Percentiles rank a stretch among this genome's conserved stretches.
These are phyloP conservation scores for Breviolum minutum DNA, from an alignment of 73 alveolate species.

Conservation along the genomic window DNA sequence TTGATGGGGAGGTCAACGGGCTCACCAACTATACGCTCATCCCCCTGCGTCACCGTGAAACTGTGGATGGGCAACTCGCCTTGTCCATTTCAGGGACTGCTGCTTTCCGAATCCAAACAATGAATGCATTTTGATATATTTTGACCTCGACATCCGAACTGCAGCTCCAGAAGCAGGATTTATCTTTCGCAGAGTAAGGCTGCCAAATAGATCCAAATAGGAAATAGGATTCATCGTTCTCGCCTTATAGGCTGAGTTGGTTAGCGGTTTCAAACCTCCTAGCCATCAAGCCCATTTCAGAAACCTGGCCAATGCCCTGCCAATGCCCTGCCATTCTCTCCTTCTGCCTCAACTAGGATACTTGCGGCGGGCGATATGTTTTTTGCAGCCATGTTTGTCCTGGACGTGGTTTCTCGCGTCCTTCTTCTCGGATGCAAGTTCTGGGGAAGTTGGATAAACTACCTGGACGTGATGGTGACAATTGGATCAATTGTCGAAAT, in stretches of 20 bases:
- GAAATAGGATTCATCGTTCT: too few relatives aligned
- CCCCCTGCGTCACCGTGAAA: neutral
- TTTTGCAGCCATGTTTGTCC: conserved; percentile 3
- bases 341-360: neutral
- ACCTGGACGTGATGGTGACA: conserved; percentile 32
- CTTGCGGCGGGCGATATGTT: neutral
- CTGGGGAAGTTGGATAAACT: conserved; percentile 10
- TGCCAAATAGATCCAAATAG: neutral
- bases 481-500: neutral
- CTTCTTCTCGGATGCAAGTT: neutral
- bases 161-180: too few relatives aligned
- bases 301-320: neutral
- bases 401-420: conserved; percentile 9
- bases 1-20: neutral
- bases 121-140: too few relatives aligned
- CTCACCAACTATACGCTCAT: neutral
- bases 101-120: too few relatives aligned
- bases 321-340: neutral
- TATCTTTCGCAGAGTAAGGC: too few relatives aligned
- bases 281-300: too few relatives aligned
- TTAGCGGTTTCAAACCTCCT: too few relatives aligned
- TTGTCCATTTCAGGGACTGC: neutral
- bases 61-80: neutral
- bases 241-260: too few relatives aligned
- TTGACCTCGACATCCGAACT: too few relatives aligned